Conservation (phyloP, 2,329 filamentous ascomycete species). For the Dactylellina cionopaga region DNA sequence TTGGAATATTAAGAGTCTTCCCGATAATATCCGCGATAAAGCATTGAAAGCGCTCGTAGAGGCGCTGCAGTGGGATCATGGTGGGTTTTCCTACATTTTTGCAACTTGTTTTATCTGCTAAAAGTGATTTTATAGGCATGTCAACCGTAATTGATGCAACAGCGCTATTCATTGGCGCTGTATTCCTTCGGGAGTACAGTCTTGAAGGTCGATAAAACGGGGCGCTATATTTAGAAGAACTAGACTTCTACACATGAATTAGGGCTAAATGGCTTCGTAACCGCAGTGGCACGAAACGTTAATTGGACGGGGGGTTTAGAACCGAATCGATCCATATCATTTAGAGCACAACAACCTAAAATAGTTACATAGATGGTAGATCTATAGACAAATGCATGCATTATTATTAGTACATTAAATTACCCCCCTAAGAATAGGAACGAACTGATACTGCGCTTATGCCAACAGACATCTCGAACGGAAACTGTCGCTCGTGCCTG, state of each 20-base stretch:
- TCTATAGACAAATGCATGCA: no score
- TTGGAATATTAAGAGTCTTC: slow-evolving; percentile 23
- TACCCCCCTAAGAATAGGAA: no score
- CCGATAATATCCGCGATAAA: slow-evolving; percentile 6
- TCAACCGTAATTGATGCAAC: slow-evolving; percentile 20
- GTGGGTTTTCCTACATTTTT: slow-evolving; percentile 1
- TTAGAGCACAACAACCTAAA: no score
- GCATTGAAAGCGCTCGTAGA: slow-evolving; percentile 42
- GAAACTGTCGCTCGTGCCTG: no score
- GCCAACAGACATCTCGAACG: no score
- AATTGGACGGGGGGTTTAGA: no score
- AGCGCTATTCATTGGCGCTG: slow-evolving; percentile 22
- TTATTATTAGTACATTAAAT: no score
- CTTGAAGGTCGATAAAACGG: slow-evolving; percentile 34
- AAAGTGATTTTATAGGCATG: slow-evolving; percentile 6
- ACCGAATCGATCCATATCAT: no score
- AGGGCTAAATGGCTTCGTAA: no score
- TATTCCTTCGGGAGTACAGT: slow-evolving; percentile 39
- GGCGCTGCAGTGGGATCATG: slow-evolving; percentile 45
- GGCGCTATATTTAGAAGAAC: not conserved
- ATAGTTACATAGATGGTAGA: no score
- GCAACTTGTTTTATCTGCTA: not conserved
- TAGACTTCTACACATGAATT: not conserved
- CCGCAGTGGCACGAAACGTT: no score
- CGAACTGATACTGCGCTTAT: no score